Conservation (phyloP, 352 stramenopile species). For the Peronospora tabacina region DNA sequence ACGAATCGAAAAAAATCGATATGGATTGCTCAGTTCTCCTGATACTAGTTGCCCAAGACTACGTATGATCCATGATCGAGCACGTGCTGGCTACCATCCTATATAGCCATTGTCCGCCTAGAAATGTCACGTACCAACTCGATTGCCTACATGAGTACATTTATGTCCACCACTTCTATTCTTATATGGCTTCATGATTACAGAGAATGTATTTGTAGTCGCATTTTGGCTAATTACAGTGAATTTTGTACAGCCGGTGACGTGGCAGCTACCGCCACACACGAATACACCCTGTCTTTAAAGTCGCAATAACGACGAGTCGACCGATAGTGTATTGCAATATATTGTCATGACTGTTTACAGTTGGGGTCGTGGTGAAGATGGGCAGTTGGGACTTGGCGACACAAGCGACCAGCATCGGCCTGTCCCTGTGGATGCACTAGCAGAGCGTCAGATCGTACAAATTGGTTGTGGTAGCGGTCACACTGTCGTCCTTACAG, state of each 20-base stretch:
- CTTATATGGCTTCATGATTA: too few relatives aligned
- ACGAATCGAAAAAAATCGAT: conserved; percentile 11
- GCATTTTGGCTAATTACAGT: too few relatives aligned
- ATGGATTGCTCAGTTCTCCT: conserved; percentile 2
- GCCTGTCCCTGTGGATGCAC: conserved; percentile 72
- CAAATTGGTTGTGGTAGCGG: conserved; percentile 86
- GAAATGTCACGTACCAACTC: too few relatives aligned
- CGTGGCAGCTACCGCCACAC: too few relatives aligned
- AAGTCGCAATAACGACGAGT: not conserved
- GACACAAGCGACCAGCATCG: conserved; percentile 85
- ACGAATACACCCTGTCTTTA: conserved; percentile 7
- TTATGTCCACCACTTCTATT: too few relatives aligned
- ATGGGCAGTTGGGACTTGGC: conserved; percentile 78
- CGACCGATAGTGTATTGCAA: not conserved
- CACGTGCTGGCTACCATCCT: not conserved
- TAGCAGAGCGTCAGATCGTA: conserved; percentile 75
- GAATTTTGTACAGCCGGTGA: too few relatives aligned
- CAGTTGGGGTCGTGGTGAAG: conserved; percentile 84
- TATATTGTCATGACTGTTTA: conserved; percentile 52
- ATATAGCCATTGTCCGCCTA: too few relatives aligned
- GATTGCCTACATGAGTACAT: too few relatives aligned
- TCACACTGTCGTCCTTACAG: conserved; percentile 85
- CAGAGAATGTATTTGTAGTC: too few relatives aligned
- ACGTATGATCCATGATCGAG: not conserved
- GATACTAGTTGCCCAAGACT: not conserved